Conservation (phyloP, 2,329 filamentous ascomycete species). For the Aaosphaeria pasadenensis region DNA sequence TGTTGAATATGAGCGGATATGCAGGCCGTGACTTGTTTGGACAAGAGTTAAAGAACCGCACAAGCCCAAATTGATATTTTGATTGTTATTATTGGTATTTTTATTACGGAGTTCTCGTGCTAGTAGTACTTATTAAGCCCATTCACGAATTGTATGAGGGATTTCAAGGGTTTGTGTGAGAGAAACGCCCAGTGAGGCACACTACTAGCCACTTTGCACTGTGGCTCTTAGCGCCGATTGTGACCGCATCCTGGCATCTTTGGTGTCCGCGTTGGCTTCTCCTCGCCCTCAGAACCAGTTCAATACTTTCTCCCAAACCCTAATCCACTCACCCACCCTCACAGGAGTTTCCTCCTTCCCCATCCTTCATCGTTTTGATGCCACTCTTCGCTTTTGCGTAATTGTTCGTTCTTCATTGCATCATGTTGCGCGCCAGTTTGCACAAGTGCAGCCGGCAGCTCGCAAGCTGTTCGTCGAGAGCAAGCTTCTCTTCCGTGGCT, state of each 20-base stretch:
- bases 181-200: no score
- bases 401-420: conserved; percentile 28
- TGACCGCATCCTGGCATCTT: conserved; percentile 1
- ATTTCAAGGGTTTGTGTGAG: no score
- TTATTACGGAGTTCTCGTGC: no score
- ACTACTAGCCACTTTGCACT: no score
- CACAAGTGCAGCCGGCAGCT: conserved; percentile 65
- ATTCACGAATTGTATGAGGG: no score
- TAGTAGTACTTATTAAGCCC: no score
- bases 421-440: conserved; percentile 71
- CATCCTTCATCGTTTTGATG: conserved; percentile 22
- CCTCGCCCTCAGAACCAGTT: no score
- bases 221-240: not conserved
- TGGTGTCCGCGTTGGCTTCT: not conserved
- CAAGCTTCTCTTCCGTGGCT: conserved; percentile 42
- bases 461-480: conserved; percentile 50
- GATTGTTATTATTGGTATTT: no score
- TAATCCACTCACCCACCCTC: not conserved
- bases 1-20: no score
- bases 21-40: no score
- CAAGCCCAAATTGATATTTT: no score
- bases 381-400: conserved; percentile 14
- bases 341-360: not conserved
- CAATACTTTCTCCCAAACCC: not conserved
- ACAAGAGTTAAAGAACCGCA: no score